These are phyloP conservation scores for Casuarina equisetifolia DNA, from an alignment of 306 rosid species.

Conservation along the genomic window DNA sequence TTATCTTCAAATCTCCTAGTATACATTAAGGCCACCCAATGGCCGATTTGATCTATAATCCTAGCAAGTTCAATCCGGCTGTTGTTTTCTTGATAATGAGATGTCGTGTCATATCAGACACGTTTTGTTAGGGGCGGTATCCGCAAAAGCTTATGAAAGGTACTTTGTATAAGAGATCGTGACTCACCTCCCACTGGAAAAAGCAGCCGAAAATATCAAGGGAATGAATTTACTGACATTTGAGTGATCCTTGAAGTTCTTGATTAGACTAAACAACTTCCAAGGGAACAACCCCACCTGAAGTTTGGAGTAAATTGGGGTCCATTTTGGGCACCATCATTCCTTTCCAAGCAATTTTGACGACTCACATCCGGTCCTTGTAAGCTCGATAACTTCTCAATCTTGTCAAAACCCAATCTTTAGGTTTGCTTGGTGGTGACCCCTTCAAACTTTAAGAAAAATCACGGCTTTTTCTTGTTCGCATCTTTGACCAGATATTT, in stretches of 20 bases:
- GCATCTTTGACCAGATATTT: background rate
- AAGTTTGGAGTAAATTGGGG: conserved; percentile 14
- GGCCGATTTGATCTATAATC: background rate
- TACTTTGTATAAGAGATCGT: background rate
- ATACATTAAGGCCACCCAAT: background rate
- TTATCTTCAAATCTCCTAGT: too few relatives aligned
- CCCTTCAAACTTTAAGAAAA: background rate
- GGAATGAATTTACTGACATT: background rate
- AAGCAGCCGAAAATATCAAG: background rate
- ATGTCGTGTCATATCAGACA: background rate
- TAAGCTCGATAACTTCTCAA: background rate
- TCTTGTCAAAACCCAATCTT: conserved; percentile 34
- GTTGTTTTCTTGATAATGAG: background rate
- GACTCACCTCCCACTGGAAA: background rate
- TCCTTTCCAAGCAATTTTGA: background rate
- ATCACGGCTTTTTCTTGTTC: background rate
- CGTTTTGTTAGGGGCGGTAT: background rate
- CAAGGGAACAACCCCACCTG: conserved; percentile 45
- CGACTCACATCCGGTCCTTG: conserved; percentile 15
- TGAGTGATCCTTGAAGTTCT: background rate
- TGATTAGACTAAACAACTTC: conserved; percentile 40
- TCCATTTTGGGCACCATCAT: conserved; percentile 3
- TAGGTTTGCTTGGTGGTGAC: conserved; percentile 5
- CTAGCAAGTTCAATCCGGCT: background rate
- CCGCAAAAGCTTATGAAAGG: background rate